Evolutionary conservation across 164 flowering plant species (phyloP), one percentile per base, ranked within the genome.

Genomic region (Piper betle): DNA sequence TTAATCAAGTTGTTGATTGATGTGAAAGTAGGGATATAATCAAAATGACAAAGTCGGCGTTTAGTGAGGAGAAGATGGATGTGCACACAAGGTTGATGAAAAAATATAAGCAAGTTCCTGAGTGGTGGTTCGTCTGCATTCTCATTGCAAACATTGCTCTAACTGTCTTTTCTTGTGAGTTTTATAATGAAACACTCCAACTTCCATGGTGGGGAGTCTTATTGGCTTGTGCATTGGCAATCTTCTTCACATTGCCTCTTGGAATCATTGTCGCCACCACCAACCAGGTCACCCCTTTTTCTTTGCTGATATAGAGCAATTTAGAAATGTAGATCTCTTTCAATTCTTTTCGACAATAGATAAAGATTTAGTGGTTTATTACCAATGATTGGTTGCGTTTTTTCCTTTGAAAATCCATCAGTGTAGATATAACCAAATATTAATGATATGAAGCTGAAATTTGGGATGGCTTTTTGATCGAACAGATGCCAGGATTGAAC

Each of bases 171-270:
- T 78, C 86, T 13, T 86, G 91, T 58, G 74, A 83, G 68, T 84
- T 81, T 53, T 86, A 78, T 82, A 82, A 77, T 25, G 80, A 74
- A 0, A 91, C 83, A 57, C 91, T 88, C 72, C 96, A 88, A 57
- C 53, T 88, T 63, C 96, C 96, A 19, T 88, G 93, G 93, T 88
- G 96, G 93, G 93, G 92, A 7, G 92, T 88, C 13, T 33, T 88
- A 52, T 66, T 84, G 7, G 96, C 96, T 6, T 88, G 92, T 63
- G 76, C 48, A 8, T 67, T 92, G 38, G 91, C 98, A 67, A 69
- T 92, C 59, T 59, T 80, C 66, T 91, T 86, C 83, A 87, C 93
- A 52, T 93, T 86, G 58, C 96, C 96, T 10, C 80, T 91, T 52
- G 97, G 96, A 0, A 82, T 91, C 74, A 83, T 91, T 66, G 81